Conservation (phyloP, 441 rosid species). For the Biscutella laevigata region DNA sequence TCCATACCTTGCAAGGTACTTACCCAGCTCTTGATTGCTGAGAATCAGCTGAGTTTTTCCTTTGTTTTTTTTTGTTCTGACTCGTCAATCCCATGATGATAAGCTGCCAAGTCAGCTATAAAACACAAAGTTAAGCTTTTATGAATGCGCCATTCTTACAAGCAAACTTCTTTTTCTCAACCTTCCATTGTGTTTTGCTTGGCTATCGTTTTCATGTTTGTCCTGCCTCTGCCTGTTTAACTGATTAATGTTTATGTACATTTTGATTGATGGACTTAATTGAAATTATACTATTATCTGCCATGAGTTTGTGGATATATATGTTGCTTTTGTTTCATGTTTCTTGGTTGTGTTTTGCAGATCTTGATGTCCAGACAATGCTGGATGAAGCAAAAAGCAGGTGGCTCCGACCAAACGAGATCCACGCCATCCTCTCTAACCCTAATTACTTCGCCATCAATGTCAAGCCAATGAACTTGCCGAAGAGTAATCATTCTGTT, state of each 20-base stretch:
- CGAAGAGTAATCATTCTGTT: conserved; percentile 18
- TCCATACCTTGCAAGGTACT: conserved; percentile 47
- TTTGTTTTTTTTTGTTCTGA: background rate
- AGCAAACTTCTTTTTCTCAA: no score
- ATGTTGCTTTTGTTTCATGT: background rate
- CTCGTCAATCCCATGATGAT: no score
- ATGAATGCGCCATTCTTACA: no score
- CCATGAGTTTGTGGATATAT: background rate
- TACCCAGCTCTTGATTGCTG: background rate
- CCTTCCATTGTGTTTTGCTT: no score
- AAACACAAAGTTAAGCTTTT: no score
- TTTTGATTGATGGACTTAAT: no score
- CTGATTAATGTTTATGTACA: no score
- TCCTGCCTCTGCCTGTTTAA: no score
- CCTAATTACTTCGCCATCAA: conserved; percentile 50
- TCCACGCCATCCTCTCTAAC: conserved; percentile 80
- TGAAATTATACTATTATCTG: background rate
- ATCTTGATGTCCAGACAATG: conserved; percentile 58
- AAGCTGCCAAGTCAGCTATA: no score
- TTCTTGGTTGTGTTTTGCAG: conserved; percentile 34
- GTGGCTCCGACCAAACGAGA: conserved; percentile 98
- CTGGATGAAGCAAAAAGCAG: conserved; percentile 64
- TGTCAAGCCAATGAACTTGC: conserved; percentile 65
- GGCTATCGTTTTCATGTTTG: no score
- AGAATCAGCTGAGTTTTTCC: background rate